A percentile compares a stretch with the other conserved stretches of the same genome.
phyloP scores from a whole-genome alignment of 768 basidiomycete genomes.

The Cystofilobasidium bisporidii region DNA sequence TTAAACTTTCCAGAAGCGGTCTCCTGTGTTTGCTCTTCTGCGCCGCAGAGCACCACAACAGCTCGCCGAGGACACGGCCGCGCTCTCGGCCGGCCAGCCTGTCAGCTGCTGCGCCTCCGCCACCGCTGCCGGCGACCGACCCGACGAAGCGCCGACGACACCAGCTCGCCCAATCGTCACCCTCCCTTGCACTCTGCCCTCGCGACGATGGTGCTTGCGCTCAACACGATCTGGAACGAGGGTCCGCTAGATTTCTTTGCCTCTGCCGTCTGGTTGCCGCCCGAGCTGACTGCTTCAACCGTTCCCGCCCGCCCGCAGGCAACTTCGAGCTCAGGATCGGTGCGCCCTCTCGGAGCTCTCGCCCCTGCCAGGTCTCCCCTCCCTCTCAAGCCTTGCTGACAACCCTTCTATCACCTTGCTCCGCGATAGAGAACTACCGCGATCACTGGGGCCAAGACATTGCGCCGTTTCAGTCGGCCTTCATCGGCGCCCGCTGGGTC shows the following conservation, averaged over 20 bases:
- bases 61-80: too few relatives aligned
- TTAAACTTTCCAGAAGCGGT: too few relatives aligned
- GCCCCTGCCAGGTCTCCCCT: too few relatives aligned
- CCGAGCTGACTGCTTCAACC: neutral
- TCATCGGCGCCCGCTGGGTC: slow-evolving; percentile 24
- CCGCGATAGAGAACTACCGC: slow-evolving; percentile 17
- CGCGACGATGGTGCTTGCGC: slow-evolving; percentile 20
- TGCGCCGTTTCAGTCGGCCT: slow-evolving; percentile 7
- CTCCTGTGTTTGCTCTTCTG: too few relatives aligned
- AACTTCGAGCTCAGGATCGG: neutral
- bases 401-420: neutral
- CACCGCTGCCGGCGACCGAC: too few relatives aligned
- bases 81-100: too few relatives aligned
- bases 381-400: neutral
- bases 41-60: too few relatives aligned
- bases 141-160: neutral
- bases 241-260: too few relatives aligned
- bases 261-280: neutral
- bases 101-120: too few relatives aligned
- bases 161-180: neutral
- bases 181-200: too few relatives aligned
- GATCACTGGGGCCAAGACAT: slow-evolving; percentile 16
- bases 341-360: neutral
- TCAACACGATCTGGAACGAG: slow-evolving; percentile 28
- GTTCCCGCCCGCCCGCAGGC: too few relatives aligned